phyloP scores from a whole-genome alignment of 140 eudicot genomes.

The Stevia rebaudiana region DNA sequence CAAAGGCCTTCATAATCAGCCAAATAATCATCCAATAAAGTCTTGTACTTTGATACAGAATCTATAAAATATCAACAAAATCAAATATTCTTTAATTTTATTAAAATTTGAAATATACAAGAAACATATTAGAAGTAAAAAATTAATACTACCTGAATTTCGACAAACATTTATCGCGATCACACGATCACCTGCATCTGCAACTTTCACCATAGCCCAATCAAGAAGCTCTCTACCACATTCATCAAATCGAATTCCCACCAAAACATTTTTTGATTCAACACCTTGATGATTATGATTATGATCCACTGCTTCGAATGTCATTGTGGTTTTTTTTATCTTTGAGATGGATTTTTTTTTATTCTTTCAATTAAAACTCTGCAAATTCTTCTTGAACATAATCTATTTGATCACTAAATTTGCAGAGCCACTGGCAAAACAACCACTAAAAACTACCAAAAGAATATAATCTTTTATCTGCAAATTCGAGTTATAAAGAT shows the following conservation, averaged over 20 bases:
- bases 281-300: slow-evolving; percentile 30
- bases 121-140: neutral
- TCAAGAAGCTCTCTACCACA: slow-evolving; percentile 62
- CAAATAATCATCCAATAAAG: slow-evolving; percentile 58
- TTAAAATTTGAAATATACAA: neutral
- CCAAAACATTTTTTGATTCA: slow-evolving; percentile 54
- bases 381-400: slow-evolving; percentile 24
- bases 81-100: neutral
- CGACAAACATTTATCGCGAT: slow-evolving; percentile 76
- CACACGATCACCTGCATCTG: slow-evolving; percentile 72
- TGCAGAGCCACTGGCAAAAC: slow-evolving; percentile 27
- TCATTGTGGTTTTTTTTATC: slow-evolving; percentile 16
- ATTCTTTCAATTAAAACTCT: slow-evolving; percentile 14
- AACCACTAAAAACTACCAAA: slow-evolving; percentile 13
- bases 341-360: neutral
- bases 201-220: slow-evolving; percentile 95
- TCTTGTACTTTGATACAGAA: slow-evolving; percentile 41
- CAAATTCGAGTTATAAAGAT: slow-evolving; percentile 27
- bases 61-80: slow-evolving; percentile 33
- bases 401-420: slow-evolving; percentile 19
- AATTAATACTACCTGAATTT: slow-evolving; percentile 57
- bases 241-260: slow-evolving; percentile 73
- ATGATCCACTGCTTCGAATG: slow-evolving; percentile 29
- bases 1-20: slow-evolving; percentile 76
- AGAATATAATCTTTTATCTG: slow-evolving; percentile 22